Base-by-base conservation (phyloP, 2,329 filamentous ascomycete species). In the Sphaerulina vaccinii region DNA sequence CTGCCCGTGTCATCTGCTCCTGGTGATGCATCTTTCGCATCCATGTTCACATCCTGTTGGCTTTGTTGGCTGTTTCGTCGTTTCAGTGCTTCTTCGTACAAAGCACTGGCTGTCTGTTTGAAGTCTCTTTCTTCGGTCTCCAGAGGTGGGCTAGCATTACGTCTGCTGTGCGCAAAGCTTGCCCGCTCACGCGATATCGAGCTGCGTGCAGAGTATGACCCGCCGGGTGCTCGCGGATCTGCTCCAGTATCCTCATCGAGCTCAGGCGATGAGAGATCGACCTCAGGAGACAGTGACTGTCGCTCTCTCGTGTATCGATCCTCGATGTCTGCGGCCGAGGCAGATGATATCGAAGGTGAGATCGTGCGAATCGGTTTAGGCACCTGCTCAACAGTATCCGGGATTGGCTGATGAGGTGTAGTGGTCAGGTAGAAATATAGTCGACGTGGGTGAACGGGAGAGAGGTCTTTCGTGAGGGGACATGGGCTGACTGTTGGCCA, bases 101-200 rank as follows among this genome's bases (percentile, higher is more conserved):
- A 81, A 42, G 86, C 89, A 61, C 90, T 88, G 13, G 93, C 93
- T 1, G 91, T 97, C 72, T 95, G 89, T 5, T 92, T 96, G 67
- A 99, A 99, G 71, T 97, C 93, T 66, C 87, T 88, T 76, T 97
- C 92, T 63, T 97, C 92, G 64, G 88, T 90, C 73, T 97, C 92
- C 32, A 97, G 78, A 13, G 90, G 90, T 45, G 92, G 91, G 58
- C 89, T 93, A 19, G 87, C 84, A n/a, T 86, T 87, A 54, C 88
- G 84, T 55, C 84, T 79, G 56, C 81, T 83, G 62, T 85, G 81
- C 42, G 75, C 70, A 45, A 79, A 73, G 55, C 72, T 73, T 37
- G 72, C 68, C 45, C 75, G 70, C 15, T 69, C 64, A 36, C 68
- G 65, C 27, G 67, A 56, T 10, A 71, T 56, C 8, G 71, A 68